Conservation (phyloP, 805 yeast genomes). For the Starmerella bombi region DNA sequence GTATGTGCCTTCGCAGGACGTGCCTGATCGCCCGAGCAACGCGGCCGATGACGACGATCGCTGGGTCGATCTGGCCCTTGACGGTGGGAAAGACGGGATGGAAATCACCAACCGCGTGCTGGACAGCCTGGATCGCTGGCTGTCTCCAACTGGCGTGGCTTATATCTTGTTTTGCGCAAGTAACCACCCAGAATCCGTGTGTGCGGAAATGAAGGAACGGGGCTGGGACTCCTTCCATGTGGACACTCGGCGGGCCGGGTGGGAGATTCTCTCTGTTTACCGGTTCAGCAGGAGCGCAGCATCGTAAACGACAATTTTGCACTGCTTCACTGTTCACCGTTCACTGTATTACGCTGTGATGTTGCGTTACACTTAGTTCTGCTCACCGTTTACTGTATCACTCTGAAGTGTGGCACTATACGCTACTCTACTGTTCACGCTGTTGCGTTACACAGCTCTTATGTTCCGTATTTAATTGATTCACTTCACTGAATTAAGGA, state of each 20-base stretch:
- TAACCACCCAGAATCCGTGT: constrained; percentile 60
- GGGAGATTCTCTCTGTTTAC: constrained; percentile 81
- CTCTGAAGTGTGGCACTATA: too few species aligned
- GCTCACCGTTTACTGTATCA: too few species aligned
- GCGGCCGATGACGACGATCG: constrained; percentile 34
- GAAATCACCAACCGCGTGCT: constrained; percentile 58
- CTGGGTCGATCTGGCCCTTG: constrained; percentile 82
- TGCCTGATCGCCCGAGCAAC: constrained; percentile 43
- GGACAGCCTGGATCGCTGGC: constrained; percentile 36
- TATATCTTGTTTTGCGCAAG: constrained; percentile 86
- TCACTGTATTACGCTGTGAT: too few species aligned
- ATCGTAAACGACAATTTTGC: too few species aligned
- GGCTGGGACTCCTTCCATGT: constrained; percentile 47
- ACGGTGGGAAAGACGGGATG: constrained; percentile 91
- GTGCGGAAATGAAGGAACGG: constrained; percentile 32
- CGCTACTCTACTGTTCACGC: too few species aligned
- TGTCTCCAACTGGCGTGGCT: constrained; percentile 59
- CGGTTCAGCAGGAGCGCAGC: constrained; percentile 33
- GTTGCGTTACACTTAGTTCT: too few species aligned
- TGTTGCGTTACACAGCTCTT: too few species aligned
- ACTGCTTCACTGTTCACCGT: too few species aligned
- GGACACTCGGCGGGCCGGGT: constrained; percentile 71
- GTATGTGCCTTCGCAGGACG: constrained; percentile 75
- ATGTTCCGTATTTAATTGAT: too few species aligned
- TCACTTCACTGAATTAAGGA: too few species aligned